These are phyloP conservation scores for Fusarium sp. DNA, from an alignment of 2,329 filamentous ascomycete genomes.

Conservation along the genomic window DNA sequence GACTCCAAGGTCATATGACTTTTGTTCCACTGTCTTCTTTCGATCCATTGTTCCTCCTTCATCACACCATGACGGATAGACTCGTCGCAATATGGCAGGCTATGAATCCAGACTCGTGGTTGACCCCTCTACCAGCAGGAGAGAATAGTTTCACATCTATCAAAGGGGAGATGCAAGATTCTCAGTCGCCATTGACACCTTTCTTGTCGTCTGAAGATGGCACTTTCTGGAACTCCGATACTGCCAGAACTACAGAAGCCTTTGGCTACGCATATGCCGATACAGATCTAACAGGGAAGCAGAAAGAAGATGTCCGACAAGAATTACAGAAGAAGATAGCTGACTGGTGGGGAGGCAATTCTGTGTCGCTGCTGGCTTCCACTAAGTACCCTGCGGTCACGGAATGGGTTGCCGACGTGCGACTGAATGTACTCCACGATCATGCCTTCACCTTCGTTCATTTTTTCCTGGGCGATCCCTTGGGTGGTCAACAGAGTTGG, in stretches of 20 bases:
- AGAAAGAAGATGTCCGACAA: slow-evolving; percentile 46
- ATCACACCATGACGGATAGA: slow-evolving; percentile 81
- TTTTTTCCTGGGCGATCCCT: slow-evolving; percentile 72
- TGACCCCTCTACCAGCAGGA: slow-evolving; percentile 65
- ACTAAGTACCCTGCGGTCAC: slow-evolving; percentile 36
- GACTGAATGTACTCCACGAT: slow-evolving; percentile 60
- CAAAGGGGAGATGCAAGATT: slow-evolving; percentile 64
- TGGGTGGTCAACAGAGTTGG: slow-evolving; percentile 61
- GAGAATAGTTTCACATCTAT: slow-evolving; percentile 71
- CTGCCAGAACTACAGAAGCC: slow-evolving; percentile 65
- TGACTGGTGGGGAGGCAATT: slow-evolving; percentile 50
- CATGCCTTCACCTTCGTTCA: slow-evolving; percentile 56
- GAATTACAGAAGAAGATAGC: slow-evolving; percentile 63
- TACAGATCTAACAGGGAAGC: slow-evolving; percentile 48
- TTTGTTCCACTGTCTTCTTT: slow-evolving; percentile 79
- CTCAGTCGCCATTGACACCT: slow-evolving; percentile 70
- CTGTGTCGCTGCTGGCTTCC: background rate
- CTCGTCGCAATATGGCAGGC: slow-evolving; percentile 82
- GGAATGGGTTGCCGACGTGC: slow-evolving; percentile 77
- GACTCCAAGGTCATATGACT: slow-evolving; percentile 73
- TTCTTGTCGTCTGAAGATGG: slow-evolving; percentile 70
- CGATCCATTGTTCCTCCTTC: slow-evolving; percentile 82
- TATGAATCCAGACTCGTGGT: slow-evolving; percentile 75
- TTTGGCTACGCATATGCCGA: slow-evolving; percentile 84
- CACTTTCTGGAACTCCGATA: slow-evolving; percentile 75